Conservation (phyloP, 2,329 filamentous ascomycete genomes). For the Stromatinia cepivora region DNA sequence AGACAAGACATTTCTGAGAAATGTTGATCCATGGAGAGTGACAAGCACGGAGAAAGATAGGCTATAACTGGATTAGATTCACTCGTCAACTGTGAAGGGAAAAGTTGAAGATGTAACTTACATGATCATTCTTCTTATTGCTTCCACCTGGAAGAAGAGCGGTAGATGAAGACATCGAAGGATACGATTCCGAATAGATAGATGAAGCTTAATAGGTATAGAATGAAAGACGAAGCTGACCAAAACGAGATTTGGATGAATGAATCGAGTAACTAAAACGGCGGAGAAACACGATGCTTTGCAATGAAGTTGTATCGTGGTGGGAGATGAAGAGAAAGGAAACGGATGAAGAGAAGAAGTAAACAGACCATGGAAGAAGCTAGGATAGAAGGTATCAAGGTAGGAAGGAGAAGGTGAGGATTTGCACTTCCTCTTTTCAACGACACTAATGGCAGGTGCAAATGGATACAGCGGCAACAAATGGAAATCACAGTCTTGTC, state of each 20-base stretch:
- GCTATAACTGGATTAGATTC: conserved; percentile 24
- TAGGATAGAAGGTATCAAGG: neutral
- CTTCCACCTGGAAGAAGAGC: conserved; percentile 39
- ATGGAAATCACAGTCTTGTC: neutral
- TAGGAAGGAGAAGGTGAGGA: conserved; percentile 10
- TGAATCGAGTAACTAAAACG: conserved; percentile 1
- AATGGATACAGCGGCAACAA: neutral
- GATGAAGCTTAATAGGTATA: conserved; percentile 16
- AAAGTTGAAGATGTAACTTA: conserved; percentile 23
- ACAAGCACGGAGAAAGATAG: conserved; percentile 42
- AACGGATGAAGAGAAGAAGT: conserved; percentile 17
- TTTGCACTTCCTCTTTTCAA: neutral
- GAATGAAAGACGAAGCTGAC: conserved; percentile 17
- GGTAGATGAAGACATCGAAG: conserved; percentile 40
- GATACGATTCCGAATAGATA: neutral
- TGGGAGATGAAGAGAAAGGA: conserved; percentile 14
- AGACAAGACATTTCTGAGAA: conserved; percentile 36
- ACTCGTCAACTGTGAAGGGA: neutral
- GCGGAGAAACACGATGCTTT: conserved; percentile 13
- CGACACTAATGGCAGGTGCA: neutral
- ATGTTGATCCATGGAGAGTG: conserved; percentile 41
- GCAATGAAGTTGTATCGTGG: neutral
- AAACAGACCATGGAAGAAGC: neutral
- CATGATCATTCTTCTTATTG: conserved; percentile 36
- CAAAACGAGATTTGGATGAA: conserved; percentile 17